These are phyloP conservation scores for Scedosporium aurantiacum DNA, from an alignment of 2,329 filamentous ascomycete species.

Conservation along the genomic window DNA sequence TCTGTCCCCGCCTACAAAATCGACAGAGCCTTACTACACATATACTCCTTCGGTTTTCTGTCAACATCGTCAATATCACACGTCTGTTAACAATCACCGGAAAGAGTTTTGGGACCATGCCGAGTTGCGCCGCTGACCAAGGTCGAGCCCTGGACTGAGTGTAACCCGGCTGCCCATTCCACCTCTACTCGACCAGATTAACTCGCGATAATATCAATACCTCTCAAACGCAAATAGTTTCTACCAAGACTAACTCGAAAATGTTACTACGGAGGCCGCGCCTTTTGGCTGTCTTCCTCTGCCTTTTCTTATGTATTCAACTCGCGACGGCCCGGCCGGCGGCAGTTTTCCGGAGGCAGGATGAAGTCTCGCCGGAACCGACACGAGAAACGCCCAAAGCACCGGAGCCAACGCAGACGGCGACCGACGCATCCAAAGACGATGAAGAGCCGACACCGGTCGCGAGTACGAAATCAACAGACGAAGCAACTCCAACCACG, in stretches of 20 bases:
- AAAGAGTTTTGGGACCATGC: neutral
- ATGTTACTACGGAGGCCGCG: conserved; percentile 6
- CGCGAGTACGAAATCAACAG: neutral
- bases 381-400: neutral
- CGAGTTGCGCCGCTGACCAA: neutral
- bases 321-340: conserved; percentile 23
- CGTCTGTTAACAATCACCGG: neutral
- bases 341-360: conserved; percentile 22
- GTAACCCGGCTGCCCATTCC: neutral
- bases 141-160: neutral
- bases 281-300: conserved; percentile 19
- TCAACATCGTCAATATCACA: neutral
- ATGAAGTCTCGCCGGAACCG: conserved; percentile 10
- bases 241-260: neutral
- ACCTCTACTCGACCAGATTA: neutral
- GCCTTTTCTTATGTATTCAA: conserved; percentile 26
- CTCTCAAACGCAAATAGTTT: neutral
- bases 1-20: neutral
- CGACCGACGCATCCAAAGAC: neutral
- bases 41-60: neutral
- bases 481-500: conserved; percentile 6
- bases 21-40: neutral
- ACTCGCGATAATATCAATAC: neutral
- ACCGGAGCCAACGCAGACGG: neutral
- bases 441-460: neutral